phyloP scores from a whole-genome alignment of 371 early-diverging fungal species.

The Haplosporangium sp. region DNA sequence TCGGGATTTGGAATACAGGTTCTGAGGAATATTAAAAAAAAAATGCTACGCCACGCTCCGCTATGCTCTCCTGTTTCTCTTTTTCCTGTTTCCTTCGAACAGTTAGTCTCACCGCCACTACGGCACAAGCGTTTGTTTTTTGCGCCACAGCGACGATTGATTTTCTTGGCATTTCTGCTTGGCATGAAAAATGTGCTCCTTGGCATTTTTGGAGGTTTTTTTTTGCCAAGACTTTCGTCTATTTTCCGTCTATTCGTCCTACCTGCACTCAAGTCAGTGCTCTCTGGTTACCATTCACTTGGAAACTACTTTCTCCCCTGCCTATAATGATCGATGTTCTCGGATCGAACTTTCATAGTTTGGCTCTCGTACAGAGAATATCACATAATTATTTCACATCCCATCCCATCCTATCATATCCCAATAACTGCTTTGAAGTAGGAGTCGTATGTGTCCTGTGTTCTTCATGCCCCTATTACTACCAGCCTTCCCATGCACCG shows the following conservation, averaged over 20 bases:
- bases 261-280: background rate
- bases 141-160: background rate
- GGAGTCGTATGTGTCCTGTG: background rate
- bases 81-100: background rate
- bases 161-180: conserved; percentile 8
- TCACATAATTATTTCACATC: too few species aligned
- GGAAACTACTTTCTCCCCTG: background rate
- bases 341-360: background rate
- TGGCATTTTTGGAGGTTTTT: background rate
- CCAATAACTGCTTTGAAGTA: too few species aligned
- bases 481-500: background rate
- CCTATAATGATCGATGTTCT: background rate
- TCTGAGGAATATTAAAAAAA: too few species aligned
- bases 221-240: conserved; percentile 19
- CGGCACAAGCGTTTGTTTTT: background rate
- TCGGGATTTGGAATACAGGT: too few species aligned
- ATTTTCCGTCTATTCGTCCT: background rate
- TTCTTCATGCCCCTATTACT: background rate
- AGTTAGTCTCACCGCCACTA: background rate
- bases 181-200: background rate
- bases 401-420: too few species aligned
- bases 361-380: background rate
- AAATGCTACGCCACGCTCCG: too few species aligned
- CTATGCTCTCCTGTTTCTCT: too few species aligned
- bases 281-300: background rate